These are phyloP conservation scores for Coemansia aciculifera DNA, from an alignment of 192 early-diverging fungal species.

Conservation along the genomic window DNA sequence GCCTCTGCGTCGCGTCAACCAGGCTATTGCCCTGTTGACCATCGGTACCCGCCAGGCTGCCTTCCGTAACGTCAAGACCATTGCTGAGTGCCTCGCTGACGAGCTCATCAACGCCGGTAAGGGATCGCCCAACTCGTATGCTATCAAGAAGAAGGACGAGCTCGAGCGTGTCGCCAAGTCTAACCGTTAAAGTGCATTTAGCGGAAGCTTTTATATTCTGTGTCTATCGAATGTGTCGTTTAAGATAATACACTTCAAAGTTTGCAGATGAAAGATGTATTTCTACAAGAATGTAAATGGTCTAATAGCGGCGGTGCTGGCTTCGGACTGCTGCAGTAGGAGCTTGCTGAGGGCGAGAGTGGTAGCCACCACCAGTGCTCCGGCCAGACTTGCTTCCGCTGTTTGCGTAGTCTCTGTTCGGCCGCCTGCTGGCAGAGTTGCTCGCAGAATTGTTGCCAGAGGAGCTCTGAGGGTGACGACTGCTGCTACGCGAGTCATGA, in stretches of 20 bases:
- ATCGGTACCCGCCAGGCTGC: slow-evolving; percentile 95
- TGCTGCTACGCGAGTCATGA: slow-evolving; percentile 10
- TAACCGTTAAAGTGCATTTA: slow-evolving; percentile 47
- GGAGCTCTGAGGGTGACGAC: background rate
- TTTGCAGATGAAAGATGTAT: background rate
- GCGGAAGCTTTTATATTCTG: slow-evolving; percentile 1
- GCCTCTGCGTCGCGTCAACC: slow-evolving; percentile 96
- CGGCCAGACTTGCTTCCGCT: background rate
- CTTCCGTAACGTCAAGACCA: slow-evolving; percentile 99
- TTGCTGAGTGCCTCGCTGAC: slow-evolving; percentile 99
- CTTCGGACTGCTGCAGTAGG: background rate
- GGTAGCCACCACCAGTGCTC: background rate
- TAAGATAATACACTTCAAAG: background rate
- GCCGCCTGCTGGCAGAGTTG: background rate
- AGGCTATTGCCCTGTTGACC: slow-evolving; percentile 91
- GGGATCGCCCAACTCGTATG: slow-evolving; percentile 99
- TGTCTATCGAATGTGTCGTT: slow-evolving; percentile 5
- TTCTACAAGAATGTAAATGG: background rate
- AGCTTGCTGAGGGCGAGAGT: background rate
- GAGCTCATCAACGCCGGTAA: slow-evolving; percentile 98
- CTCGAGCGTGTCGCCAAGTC: slow-evolving; percentile 70
- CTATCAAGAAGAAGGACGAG: slow-evolving; percentile 99
- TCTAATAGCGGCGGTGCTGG: slow-evolving; percentile 8
- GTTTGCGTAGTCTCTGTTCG: background rate
- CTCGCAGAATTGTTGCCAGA: background rate